Evolutionary conservation across 2,329 filamentous ascomycete genomes (phyloP).

Genomic region (Trichoderma sp.): DNA sequence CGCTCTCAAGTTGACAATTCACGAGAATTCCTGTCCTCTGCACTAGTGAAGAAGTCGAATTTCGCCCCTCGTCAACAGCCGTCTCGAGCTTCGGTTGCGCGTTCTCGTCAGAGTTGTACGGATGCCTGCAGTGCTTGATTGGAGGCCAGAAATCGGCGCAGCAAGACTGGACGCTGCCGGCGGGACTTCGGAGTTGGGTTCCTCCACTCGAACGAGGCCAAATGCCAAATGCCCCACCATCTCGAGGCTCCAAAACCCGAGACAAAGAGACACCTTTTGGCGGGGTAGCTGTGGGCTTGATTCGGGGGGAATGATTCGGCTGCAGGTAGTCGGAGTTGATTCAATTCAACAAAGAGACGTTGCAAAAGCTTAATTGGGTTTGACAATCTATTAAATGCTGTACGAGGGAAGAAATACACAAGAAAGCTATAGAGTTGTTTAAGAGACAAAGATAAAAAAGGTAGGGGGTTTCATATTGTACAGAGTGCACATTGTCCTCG

Average conservation of each 20-base stretch:
- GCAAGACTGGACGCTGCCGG: slow-evolving; percentile 16
- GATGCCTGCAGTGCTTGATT: slow-evolving; percentile 7
- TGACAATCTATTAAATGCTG: background rate
- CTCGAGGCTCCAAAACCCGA: background rate
- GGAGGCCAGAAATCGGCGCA: slow-evolving; percentile 19
- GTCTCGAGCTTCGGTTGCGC: slow-evolving; percentile 14
- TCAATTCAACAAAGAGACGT: background rate
- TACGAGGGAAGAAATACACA: background rate
- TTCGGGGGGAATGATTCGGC: background rate
- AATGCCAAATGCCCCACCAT: slow-evolving; percentile 2
- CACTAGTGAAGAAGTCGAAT: background rate
- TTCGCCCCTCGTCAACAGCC: background rate
- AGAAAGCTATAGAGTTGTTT: background rate
- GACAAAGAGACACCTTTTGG: background rate
- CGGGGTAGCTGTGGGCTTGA: slow-evolving; percentile 1
- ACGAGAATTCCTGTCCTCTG: background rate
- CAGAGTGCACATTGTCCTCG: background rate
- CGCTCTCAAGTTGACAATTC: slow-evolving; percentile 4
- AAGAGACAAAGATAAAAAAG: background rate
- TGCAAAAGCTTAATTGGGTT: background rate
- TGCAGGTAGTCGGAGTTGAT: background rate
- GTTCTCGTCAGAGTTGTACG: background rate
- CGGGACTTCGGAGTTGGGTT: slow-evolving; percentile 29
- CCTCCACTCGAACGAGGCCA: slow-evolving; percentile 19
- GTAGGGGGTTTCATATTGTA: background rate